Evolutionary conservation across 2,329 filamentous ascomycete species (phyloP).

Genomic region (Harringtonia lauricola): DNA sequence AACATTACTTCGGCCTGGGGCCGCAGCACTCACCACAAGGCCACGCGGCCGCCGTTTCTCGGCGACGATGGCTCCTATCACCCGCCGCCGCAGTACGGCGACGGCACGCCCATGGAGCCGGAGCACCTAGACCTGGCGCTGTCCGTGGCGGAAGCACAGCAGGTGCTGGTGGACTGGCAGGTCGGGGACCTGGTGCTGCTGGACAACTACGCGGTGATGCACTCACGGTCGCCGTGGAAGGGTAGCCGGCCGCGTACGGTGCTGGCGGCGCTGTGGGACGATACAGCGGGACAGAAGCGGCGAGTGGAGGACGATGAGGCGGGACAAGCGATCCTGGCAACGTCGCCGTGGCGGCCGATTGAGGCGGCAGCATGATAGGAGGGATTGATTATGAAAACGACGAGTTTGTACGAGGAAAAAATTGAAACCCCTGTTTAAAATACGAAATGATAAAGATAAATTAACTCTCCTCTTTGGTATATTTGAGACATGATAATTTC

Average conservation of each 20-base stretch:
- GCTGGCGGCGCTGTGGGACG: conserved; percentile 2
- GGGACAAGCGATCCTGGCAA: too few relatives aligned
- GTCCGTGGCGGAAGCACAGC: neutral
- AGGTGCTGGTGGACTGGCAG: conserved; percentile 1
- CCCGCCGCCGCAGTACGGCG: conserved; percentile 11
- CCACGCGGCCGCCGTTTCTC: conserved; percentile 5
- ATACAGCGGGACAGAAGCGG: too few relatives aligned
- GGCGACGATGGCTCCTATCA: conserved; percentile 3
- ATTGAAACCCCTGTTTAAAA: too few relatives aligned
- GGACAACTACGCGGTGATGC: conserved; percentile 15
- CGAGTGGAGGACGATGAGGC: too few relatives aligned
- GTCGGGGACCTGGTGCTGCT: conserved; percentile 13
- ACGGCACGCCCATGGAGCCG: conserved; percentile 13
- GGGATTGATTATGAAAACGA: too few relatives aligned
- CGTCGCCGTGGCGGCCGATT: too few relatives aligned
- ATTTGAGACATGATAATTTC: too few relatives aligned
- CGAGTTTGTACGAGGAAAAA: too few relatives aligned
- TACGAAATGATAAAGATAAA: too few relatives aligned
- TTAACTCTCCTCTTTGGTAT: too few relatives aligned
- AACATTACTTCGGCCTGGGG: conserved; percentile 11
- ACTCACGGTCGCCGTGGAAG: conserved; percentile 15
- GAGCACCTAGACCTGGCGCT: conserved; percentile 12
- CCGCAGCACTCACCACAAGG: conserved; percentile 4
- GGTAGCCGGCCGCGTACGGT: neutral
- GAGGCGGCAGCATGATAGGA: too few relatives aligned